Conservation (phyloP, 2,329 filamentous ascomycete species). For the Curvularia sp. region DNA sequence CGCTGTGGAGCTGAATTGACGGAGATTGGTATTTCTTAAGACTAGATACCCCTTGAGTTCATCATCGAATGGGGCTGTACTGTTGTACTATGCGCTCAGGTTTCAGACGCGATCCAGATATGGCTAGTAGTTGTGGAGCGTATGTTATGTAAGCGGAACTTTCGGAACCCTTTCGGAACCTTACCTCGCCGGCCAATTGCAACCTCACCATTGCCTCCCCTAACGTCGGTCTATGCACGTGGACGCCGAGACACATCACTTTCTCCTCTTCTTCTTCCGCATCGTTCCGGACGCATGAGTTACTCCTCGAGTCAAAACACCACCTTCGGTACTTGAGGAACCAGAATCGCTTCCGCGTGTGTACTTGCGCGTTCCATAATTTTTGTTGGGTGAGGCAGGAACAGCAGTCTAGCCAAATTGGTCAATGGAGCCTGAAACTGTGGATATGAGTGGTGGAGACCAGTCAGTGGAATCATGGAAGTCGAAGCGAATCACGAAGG, state of each 20-base stretch:
- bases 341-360: neutral
- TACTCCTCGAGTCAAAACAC: neutral
- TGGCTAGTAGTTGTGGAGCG: neutral
- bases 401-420: neutral
- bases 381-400: neutral
- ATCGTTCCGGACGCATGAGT: neutral
- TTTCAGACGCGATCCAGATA: neutral
- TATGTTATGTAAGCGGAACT: neutral
- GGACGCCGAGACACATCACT: neutral
- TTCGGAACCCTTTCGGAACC: neutral
- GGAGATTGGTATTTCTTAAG: neutral
- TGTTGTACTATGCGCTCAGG: neutral
- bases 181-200: too few relatives aligned
- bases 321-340: conserved; percentile 1
- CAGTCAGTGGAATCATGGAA: neutral
- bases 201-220: neutral
- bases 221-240: neutral
- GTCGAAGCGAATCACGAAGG: neutral
- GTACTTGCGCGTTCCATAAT: neutral
- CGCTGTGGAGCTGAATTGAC: neutral
- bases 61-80: neutral
- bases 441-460: neutral
- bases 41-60: neutral
- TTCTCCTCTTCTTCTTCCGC: neutral
- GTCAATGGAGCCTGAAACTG: neutral